A percentile compares a stretch with the other conserved stretches of the same genome.
These are phyloP conservation scores for Nicotiana sylvestris DNA, from an alignment of 257 asterid species.

Conservation along the genomic window DNA sequence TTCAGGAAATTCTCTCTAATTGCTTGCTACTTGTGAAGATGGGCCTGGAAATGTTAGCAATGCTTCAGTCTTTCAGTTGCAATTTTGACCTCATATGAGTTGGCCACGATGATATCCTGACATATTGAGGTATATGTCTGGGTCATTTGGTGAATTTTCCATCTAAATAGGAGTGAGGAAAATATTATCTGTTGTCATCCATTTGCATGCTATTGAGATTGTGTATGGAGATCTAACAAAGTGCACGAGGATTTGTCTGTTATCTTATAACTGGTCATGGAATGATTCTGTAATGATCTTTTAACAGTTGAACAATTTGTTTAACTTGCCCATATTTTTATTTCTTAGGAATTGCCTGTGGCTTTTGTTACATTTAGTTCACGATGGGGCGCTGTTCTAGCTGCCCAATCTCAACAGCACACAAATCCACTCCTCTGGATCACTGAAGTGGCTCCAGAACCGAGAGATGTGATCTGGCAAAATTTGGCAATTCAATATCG, in stretches of 20 bases:
- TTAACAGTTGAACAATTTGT: not conserved
- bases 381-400: slow-evolving; percentile 94
- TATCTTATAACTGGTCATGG: not conserved
- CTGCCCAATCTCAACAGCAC: slow-evolving; percentile 91
- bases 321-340: not conserved
- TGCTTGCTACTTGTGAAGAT: not conserved
- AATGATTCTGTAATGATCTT: not conserved
- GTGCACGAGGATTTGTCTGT: not conserved
- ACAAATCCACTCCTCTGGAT: slow-evolving; percentile 77
- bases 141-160: not conserved
- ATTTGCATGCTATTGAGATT: not conserved
- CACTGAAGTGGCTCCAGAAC: slow-evolving; percentile 94
- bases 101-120: not conserved
- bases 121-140: not conserved
- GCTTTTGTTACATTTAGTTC: slow-evolving; percentile 88
- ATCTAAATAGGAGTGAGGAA: not conserved
- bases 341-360: slow-evolving; percentile 62
- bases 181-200: not conserved
- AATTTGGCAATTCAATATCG: slow-evolving; percentile 56
- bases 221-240: not conserved
- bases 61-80: not conserved
- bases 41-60: not conserved
- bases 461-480: slow-evolving; percentile 84
- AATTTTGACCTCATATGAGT: not conserved
- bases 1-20: not conserved